Evolutionary conservation across 2,329 filamentous ascomycete species (phyloP), one percentile per base, ranked within the genome.

Genomic region (Apiospora hydei): DNA sequence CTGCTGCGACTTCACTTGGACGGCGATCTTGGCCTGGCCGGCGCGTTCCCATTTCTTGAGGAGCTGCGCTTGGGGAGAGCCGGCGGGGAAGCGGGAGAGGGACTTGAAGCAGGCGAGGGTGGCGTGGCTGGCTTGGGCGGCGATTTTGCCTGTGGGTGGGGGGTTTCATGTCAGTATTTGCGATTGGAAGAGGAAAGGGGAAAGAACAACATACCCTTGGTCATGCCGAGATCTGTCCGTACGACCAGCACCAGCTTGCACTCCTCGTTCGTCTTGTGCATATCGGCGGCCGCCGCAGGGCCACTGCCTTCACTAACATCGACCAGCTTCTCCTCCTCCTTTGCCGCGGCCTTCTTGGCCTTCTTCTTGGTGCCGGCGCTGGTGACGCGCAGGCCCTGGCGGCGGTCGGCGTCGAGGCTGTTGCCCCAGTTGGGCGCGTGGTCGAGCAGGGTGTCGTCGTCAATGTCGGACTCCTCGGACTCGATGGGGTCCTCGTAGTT

Each of bases 71-170:
- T 88, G 85, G 18, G 89, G 82, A 34, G 87, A 86, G 49, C 85
- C 82, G 53, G 88, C 84, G 70, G 87, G 84, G 70, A 84, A 83
- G 64, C 85, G 83, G 71, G 90, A 84, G 75, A 97, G 90, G 72
- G 91, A 86, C 85, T 98, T 98, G 90, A 98, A 99, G 89, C 96
- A 98, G 71, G 96, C 95, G 71, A 99, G 91, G 3, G 96, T 98
- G n/a, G 96, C 96, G 83, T 98, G 96, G 69, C 92, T 93, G 84
- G 93, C 96, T 84, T 98, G 96, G 10, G 96, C 96, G 72, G 94
- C 96, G 78, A 98, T 98, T 88, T 99, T 99, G 78, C 96, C 96
- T 98, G 24, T 98, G 24, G 41, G 70, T 41, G 18, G 38, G n/a
- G 7, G 57, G 26, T 21, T 47, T 30, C 64, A 76, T 72, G 72